phyloP scores from a whole-genome alignment of 2,329 filamentous ascomycete genomes.

The Calonectria ilicicola region DNA sequence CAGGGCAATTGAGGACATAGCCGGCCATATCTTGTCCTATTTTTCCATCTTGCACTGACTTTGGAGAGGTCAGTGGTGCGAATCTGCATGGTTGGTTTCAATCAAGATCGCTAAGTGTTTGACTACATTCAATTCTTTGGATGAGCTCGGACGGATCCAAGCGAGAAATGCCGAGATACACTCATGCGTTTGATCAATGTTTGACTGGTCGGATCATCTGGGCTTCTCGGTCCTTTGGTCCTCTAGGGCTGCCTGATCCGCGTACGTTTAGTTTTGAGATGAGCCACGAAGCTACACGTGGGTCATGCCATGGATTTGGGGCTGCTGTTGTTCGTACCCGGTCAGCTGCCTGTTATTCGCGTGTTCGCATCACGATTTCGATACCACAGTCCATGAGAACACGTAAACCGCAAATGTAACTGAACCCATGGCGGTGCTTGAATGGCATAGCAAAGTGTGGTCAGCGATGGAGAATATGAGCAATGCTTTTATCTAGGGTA shows the following conservation, averaged over 20 bases:
- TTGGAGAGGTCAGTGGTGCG: background rate
- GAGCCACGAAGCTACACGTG: slow-evolving; percentile 24
- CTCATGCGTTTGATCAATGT: background rate
- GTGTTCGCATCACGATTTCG: slow-evolving; percentile 14
- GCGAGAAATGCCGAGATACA: background rate
- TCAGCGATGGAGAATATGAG: background rate
- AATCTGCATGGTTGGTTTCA: background rate
- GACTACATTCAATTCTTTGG: background rate
- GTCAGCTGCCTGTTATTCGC: slow-evolving; percentile 28
- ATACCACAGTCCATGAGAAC: slow-evolving; percentile 28
- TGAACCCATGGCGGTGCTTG: background rate
- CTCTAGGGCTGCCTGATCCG: background rate
- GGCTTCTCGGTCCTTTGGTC: background rate
- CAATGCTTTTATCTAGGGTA: slow-evolving; percentile 8
- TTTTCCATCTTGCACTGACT: background rate
- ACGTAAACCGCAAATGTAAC: background rate
- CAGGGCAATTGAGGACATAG: background rate
- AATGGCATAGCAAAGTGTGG: background rate
- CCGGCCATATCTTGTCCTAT: background rate
- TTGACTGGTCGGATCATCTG: too few species aligned
- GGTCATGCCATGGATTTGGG: background rate
- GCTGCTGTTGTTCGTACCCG: background rate
- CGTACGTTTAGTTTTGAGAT: background rate
- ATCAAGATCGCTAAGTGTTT: too few species aligned
- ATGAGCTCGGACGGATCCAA: background rate